Evolutionary conservation across 305 asterid species (phyloP).

Genomic region (Fraxinus paxiana): DNA sequence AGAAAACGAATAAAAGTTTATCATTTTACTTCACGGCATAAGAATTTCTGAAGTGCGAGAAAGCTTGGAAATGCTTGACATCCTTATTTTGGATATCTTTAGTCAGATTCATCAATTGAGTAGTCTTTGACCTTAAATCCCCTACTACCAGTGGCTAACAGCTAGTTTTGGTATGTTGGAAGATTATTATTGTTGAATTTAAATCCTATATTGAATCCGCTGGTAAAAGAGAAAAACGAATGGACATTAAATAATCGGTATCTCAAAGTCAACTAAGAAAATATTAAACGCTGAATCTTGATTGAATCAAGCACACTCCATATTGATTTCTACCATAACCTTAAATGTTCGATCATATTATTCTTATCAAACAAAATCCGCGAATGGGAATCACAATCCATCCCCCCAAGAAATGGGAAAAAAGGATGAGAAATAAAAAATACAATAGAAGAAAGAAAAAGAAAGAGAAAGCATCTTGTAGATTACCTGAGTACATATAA

Average conservation of each 20-base stretch:
- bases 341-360: background rate
- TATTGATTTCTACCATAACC: background rate
- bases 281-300: background rate
- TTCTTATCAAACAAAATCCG: background rate
- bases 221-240: background rate
- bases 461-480: background rate
- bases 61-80: background rate
- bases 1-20: background rate
- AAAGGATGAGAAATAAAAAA: background rate
- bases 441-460: slow-evolving; percentile 1
- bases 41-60: background rate
- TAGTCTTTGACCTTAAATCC: background rate
- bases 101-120: background rate
- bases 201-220: background rate
- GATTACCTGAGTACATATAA: slow-evolving; percentile 39
- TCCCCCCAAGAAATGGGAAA: background rate
- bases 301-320: background rate
- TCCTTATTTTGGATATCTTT: background rate
- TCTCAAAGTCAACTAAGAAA: background rate
- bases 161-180: background rate
- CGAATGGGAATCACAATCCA: background rate
- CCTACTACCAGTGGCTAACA: background rate
- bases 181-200: background rate
- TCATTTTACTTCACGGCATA: background rate
- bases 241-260: background rate